These are phyloP conservation scores for Camelina sativa DNA, from an alignment of 345 rosid species.

Conservation along the genomic window DNA sequence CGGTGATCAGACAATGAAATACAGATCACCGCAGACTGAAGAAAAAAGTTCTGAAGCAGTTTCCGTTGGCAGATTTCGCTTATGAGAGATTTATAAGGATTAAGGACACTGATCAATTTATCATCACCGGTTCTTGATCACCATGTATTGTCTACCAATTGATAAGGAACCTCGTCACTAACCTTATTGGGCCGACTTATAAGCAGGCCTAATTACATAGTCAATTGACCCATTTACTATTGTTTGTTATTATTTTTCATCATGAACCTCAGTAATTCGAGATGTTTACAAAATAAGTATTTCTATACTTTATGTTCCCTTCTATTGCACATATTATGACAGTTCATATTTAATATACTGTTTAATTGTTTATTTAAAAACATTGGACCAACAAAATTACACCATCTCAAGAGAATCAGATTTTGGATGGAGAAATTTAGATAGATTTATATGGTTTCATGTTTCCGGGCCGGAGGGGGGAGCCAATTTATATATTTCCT, in stretches of 20 bases:
- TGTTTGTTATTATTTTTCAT: background rate
- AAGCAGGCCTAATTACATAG: background rate
- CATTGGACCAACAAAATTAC: background rate
- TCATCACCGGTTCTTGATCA: background rate
- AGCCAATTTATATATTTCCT: background rate
- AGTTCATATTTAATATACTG: background rate
- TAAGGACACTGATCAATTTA: background rate
- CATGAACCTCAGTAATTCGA: no score
- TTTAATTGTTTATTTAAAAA: background rate
- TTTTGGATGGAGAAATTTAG: background rate
- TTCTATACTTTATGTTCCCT: background rate
- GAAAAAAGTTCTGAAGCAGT: background rate
- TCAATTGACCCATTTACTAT: conserved; percentile 9
- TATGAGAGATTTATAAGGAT: background rate
- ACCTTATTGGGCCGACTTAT: background rate
- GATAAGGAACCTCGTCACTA: background rate
- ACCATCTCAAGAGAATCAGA: background rate
- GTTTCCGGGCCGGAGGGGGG: background rate
- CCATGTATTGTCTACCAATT: background rate
- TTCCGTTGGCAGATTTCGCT: background rate
- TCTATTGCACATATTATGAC: no score
- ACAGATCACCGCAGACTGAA: background rate
- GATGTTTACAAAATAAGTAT: no score
- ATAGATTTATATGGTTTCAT: background rate
- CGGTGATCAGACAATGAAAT: background rate